Evolutionary conservation across 306 rosid species (phyloP).

Genomic region (Rosa chinensis): DNA sequence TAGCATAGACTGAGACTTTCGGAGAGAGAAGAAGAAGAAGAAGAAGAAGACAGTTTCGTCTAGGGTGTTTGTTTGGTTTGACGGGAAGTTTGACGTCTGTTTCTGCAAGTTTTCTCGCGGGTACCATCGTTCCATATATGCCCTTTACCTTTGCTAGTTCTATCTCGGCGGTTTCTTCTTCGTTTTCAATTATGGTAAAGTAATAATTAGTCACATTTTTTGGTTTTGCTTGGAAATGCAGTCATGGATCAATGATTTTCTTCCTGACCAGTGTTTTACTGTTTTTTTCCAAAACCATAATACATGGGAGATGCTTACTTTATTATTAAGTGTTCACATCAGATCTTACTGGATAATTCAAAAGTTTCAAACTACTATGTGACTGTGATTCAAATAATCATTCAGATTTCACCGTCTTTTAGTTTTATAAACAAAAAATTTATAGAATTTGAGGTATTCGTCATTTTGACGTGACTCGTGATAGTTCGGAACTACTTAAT

Average conservation of each 20-base stretch:
- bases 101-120: conserved; percentile 21
- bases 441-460: no score
- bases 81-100: conserved; percentile 32
- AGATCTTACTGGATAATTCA: no score
- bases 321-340: no score
- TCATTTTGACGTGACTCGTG: no score
- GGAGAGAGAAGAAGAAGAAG: background rate
- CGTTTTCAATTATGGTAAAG: background rate
- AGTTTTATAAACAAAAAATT: no score
- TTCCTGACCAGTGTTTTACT: background rate
- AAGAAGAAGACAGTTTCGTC: background rate
- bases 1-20: background rate
- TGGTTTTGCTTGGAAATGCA: background rate
- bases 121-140: conserved; percentile 18
- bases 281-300: background rate
- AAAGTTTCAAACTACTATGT: no score
- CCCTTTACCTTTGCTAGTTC: conserved; percentile 1
- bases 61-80: background rate
- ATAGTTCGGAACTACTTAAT: no score
- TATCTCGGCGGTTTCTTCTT: background rate
- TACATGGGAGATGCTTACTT: background rate
- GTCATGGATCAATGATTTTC: background rate
- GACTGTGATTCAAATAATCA: no score
- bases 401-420: no score
- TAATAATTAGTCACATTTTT: background rate